Conservation (phyloP, 2,329 filamentous ascomycete genomes). For the Pestalotiopsis sp. region DNA sequence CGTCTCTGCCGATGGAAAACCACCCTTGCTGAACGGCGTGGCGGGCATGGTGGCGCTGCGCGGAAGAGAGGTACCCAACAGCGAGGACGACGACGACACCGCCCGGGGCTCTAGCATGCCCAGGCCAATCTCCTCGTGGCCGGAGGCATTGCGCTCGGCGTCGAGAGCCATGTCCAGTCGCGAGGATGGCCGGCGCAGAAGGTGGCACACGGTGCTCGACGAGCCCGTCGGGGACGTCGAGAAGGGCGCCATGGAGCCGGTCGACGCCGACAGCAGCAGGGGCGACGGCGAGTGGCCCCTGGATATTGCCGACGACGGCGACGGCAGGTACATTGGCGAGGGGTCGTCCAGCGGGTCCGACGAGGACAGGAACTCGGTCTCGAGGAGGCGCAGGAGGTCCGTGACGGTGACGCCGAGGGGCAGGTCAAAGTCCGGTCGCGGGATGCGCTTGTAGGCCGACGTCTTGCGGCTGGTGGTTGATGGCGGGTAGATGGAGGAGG, state of each 20-base stretch:
- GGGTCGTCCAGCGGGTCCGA: neutral
- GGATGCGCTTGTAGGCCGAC: slow-evolving; percentile 9
- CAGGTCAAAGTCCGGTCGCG: slow-evolving; percentile 13
- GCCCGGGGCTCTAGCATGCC: slow-evolving; percentile 12
- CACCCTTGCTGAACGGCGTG: neutral
- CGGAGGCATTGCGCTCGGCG: slow-evolving; percentile 12
- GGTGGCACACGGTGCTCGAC: neutral
- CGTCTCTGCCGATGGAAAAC: neutral
- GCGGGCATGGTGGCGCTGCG: neutral
- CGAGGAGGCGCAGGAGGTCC: slow-evolving; percentile 13
- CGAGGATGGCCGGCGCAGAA: slow-evolving; percentile 4
- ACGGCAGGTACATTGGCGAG: neutral
- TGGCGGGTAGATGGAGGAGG: neutral
- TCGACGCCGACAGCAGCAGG: slow-evolving; percentile 3
- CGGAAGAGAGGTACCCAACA: neutral
- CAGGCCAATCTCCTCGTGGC: slow-evolving; percentile 12
- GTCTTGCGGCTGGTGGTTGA: neutral
- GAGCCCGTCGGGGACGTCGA: neutral
- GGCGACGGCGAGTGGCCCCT: neutral
- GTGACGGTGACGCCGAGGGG: slow-evolving; percentile 12
- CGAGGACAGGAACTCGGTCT: slow-evolving; percentile 10
- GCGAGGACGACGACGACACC: neutral
- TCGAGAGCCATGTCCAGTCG: slow-evolving; percentile 15
- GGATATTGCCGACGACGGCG: slow-evolving; percentile 8
- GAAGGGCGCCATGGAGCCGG: neutral